Base-by-base conservation (phyloP, 345 rosid species). In the Trapa bicornis region DNA sequence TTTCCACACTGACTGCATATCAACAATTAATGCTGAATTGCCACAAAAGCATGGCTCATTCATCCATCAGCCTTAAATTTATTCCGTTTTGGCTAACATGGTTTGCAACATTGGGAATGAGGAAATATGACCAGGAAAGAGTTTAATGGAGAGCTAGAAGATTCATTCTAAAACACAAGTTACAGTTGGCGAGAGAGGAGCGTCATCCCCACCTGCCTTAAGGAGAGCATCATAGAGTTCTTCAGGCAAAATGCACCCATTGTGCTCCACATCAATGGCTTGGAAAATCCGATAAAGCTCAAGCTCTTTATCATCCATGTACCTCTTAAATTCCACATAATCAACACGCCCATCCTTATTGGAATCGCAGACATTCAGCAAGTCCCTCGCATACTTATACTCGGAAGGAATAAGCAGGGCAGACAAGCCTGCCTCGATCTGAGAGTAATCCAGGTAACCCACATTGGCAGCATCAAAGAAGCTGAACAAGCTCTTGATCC, bases 271-370 rank as follows among this genome's bases (percentile, higher is more conserved):
- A 47, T 73, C 76, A 47, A 73, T 73, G 72, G 76, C 76, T 39
- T 73, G 76, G 66, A 73, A 73, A 37, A 73, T 73, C 29, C 69
- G 65, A 60, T 73, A 73, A 15, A 73, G 69, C 76, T 73, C 76
- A 3, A 73, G 72, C 72, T 73, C 76, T 69, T 73, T 73, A 50
- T 48, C 76, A 37, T 93, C 97, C 98, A 93, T 93, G 70, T 93
- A 90, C 47, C 90, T 76, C 80, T 85, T 84, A 67, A 93, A 93
- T 78, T 93, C 98, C 29, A 77, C 76, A 70, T 88, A 93, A 74
- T 88, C 94, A 2, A 90, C 96, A 36, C 90, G 80, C n/a, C 97
- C 97, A 61, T 93, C 98, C 64, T 86, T 79, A 73, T 93, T 82
- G 12, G 90, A 81, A 72, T 93, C 96, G 57, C 96, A 88, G 47